Base-by-base conservation (phyloP, 768 basidiomycete species). In the Xanthoconium purpureum region DNA sequence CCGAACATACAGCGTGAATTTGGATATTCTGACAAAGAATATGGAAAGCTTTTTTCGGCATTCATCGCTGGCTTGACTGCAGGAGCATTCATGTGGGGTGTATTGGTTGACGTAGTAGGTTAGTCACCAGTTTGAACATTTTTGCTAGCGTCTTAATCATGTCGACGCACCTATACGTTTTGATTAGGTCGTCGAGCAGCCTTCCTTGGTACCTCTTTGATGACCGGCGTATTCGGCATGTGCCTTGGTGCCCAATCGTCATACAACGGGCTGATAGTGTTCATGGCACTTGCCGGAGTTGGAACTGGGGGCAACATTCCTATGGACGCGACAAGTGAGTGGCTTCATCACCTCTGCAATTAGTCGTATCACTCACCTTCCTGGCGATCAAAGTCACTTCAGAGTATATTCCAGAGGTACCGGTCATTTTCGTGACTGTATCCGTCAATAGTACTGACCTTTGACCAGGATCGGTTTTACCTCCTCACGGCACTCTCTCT, bases 61-160 rank as follows among this genome's bases (percentile, higher is more conserved):
- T 54, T 56, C 9, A 8, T 10, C 7, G 37, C 52, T 13, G 62
- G 62, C 5, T 9, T 59, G 4, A 20, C 55, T 6, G 33, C 15
- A 1, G 62, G 62, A 0, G 52, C 46, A 14, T 54, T 63, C 24
- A 3, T 56, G 13, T 63, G 62, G 62, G 62, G 62, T 1, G 42
- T 47, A 17, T 50, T 63, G 43, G 58, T 63, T 6, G 62, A 63
- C 3, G 52, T 63, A n/a, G 30, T 63, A 43, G 62, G 62, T 63
- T 52, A 42, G 62, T 59, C 13, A 4, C 6, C 9, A 17, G 12
- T 8, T n/a, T 17, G 6, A 15, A 35, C 20, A 5, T 30, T 12
- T 11, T 11, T 44, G 39, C 12, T 14, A 5, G 14, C 15, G 0
- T 5, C 24, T 17, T n/a, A 4, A 33, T 35, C n/a, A 14, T 24